A percentile compares a stretch with the other conserved stretches of the same genome.
phyloP scores from a whole-genome alignment of 75 land plant genomes.

The Picea sitchensis region DNA sequence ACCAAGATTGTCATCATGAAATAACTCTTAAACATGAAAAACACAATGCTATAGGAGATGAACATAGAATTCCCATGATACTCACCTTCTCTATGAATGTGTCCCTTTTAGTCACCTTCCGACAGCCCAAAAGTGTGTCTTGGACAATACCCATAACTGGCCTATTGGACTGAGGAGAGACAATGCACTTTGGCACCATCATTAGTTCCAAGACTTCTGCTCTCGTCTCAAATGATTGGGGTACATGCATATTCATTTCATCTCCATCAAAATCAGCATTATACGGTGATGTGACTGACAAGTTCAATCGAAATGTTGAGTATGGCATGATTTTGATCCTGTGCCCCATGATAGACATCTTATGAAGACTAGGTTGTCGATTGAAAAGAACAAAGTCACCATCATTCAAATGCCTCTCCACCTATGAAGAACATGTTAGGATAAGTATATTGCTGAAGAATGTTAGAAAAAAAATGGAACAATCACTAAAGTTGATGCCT shows the following conservation, averaged over 20 bases:
- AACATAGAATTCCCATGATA: no score
- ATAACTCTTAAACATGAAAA: no score
- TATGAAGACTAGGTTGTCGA: slow-evolving; percentile 98
- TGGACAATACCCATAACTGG: slow-evolving; percentile 99
- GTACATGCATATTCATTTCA: slow-evolving; percentile 99
- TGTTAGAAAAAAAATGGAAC: no score
- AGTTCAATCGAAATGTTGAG: slow-evolving; percentile 93
- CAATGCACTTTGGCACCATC: slow-evolving; percentile 99
- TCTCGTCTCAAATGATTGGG: slow-evolving; percentile 97
- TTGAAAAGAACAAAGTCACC: slow-evolving; percentile 98
- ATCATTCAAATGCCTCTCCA: slow-evolving; percentile 93
- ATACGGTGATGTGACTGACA: slow-evolving; percentile 97
- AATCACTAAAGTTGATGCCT: no score
- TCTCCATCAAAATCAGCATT: slow-evolving; percentile 99
- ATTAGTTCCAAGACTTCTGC: slow-evolving; percentile 97
- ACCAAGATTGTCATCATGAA: background rate
- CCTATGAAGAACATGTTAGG: slow-evolving; percentile 35
- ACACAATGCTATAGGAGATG: no score
- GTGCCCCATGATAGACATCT: slow-evolving; percentile 99
- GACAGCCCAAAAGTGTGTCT: slow-evolving; percentile 95
- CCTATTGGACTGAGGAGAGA: slow-evolving; percentile 95
- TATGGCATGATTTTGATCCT: slow-evolving; percentile 98
- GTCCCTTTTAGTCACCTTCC: slow-evolving; percentile 97
- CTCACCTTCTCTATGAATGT: slow-evolving; percentile 94
- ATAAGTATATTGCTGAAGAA: no score